Base-by-base conservation (phyloP, 1,284 basidiomycete genomes). In the Boletus putidus region DNA sequence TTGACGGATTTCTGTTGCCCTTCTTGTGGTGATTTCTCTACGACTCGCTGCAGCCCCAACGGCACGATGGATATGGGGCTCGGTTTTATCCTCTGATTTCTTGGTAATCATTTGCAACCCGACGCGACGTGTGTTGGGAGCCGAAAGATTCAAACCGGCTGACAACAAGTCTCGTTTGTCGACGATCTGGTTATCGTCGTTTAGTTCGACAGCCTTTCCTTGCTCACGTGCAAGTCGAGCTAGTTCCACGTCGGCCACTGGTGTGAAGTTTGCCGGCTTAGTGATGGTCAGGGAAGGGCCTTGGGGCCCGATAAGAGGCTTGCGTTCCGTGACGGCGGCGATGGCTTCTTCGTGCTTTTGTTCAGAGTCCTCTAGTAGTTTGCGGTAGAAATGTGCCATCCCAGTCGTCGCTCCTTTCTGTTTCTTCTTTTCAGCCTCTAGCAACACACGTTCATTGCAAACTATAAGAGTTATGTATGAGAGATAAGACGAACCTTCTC, bases 151-250 rank as follows among this genome's bases (percentile, higher is more conserved):
- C 59, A 99, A 79, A 4, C 97, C 97, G 6, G 94, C 94, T 36
- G 87, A 86, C 43, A 99, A 81, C 12, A 99, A 79, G 46, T 96
- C 91, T 56, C 96, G 89, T 70, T 96, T 95, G 79, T 99, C 96
- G 51, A 99, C 91, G 51, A 99, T 93, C 73, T 97, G 91, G 68
- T 95, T 95, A 68, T 98, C 96, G 73, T 99, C 97, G 75, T 99
- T 99, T 51, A 98, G 78, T 74, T 98, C 96, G 43, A 99, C 89
- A n/a, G 87, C 81, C 73, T 92, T 90, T 21, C 95, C 96, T 65
- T 89, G 80, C 51, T 82, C 84, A 59, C 80, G 78, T 18, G 89
- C 90, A 55, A 82, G 73, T 62, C 77, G 83, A 43, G 88, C 92
- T 43, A 89, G 81, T 70, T 89, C 88, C 55, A 82, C 70, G 73